A percentile compares a stretch with the other conserved stretches of the same genome.
Conservation (phyloP, 352 stramenopile genomes). For the Globisporangium sylvaticum region DNA sequence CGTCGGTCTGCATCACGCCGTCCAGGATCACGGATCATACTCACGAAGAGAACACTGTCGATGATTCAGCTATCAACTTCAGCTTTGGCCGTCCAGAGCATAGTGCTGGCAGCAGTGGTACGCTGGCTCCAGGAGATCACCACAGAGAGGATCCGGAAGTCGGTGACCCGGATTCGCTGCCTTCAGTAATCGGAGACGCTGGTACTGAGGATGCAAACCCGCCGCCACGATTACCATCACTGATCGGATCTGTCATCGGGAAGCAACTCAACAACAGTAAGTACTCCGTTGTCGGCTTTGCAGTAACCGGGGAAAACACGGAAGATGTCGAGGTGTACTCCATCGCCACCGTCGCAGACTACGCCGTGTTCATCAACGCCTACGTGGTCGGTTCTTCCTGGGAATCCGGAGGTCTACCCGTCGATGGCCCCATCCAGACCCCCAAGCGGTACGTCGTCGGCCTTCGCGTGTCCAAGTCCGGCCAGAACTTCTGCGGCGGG, state of each 20-base stretch:
- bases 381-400: slow-evolving; percentile 23
- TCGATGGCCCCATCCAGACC: slow-evolving; percentile 10
- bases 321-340: slow-evolving; percentile 13
- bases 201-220: not conserved
- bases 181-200: not conserved
- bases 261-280: slow-evolving; percentile 8
- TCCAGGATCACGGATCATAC: not conserved
- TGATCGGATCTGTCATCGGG: slow-evolving; percentile 5
- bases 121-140: not conserved
- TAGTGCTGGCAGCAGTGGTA: not conserved
- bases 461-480: slow-evolving; percentile 13
- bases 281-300: slow-evolving; percentile 8
- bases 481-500: slow-evolving; percentile 39
- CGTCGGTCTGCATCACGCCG: not conserved
- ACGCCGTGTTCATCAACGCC: slow-evolving; percentile 30
- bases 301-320: not conserved
- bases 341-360: slow-evolving; percentile 20
- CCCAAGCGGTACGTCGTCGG: slow-evolving; percentile 18
- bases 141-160: not conserved
- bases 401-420: slow-evolving; percentile 6
- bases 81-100: not conserved
- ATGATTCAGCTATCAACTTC: not conserved
- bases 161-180: not conserved
- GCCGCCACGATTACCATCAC: not conserved
- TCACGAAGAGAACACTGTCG: too few relatives aligned